A percentile compares a stretch with the other conserved stretches of the same genome.
phyloP scores from a whole-genome alignment of 2,329 filamentous ascomycete species.

The Leptosphaerulina australis region DNA sequence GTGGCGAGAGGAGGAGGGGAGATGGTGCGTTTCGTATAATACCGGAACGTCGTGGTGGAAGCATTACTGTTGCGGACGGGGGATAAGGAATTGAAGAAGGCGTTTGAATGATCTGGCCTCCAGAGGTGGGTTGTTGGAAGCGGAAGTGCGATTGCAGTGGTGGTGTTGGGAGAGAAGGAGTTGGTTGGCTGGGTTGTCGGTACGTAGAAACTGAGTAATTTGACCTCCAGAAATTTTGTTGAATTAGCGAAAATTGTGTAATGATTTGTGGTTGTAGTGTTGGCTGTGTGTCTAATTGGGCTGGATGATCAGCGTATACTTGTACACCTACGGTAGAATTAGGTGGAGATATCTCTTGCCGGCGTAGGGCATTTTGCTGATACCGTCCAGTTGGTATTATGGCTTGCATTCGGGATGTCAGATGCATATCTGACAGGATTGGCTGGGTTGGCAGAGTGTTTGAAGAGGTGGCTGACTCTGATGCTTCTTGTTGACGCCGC shows the following conservation, averaged over 20 bases:
- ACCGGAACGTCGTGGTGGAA: slow-evolving; percentile 8
- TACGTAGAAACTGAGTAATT: too few relatives aligned
- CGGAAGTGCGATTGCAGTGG: too few relatives aligned
- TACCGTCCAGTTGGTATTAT: too few relatives aligned
- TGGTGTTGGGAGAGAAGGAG: background rate
- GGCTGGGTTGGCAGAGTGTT: background rate
- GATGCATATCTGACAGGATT: background rate
- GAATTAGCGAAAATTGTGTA: too few relatives aligned
- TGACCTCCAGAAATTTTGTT: too few relatives aligned
- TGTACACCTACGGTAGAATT: too few relatives aligned
- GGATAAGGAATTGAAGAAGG: background rate
- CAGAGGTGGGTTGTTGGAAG: too few relatives aligned
- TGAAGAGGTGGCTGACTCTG: background rate
- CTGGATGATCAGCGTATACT: too few relatives aligned
- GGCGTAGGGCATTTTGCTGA: too few relatives aligned
- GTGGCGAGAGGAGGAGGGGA: slow-evolving; percentile 2
- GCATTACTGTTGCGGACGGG: background rate
- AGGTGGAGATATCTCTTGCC: too few relatives aligned
- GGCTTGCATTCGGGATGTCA: background rate
- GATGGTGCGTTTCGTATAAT: slow-evolving; percentile 25
- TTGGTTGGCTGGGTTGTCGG: too few relatives aligned
- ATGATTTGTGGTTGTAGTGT: background rate
- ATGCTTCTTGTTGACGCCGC: slow-evolving; percentile 3
- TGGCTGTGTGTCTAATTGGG: background rate
- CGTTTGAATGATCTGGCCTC: background rate